phyloP scores from a whole-genome alignment of 2,329 filamentous ascomycete genomes.

The Rhynchosporium secalis region DNA sequence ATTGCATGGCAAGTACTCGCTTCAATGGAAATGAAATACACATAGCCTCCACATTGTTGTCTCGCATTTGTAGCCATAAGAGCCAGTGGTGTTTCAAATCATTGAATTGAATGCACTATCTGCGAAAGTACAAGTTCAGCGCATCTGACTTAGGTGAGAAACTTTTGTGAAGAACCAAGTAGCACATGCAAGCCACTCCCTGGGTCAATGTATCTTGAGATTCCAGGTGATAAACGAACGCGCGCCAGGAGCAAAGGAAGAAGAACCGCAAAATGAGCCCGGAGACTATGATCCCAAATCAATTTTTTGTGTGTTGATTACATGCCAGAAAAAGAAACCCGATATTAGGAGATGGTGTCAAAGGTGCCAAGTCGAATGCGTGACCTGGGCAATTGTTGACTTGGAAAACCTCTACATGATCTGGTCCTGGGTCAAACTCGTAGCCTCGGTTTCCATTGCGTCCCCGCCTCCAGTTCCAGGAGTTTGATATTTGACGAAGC shows the following conservation, averaged over 20 bases:
- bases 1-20: no score
- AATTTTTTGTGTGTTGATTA: constrained; percentile 23
- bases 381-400: constrained; percentile 2
- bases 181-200: constrained; percentile 25
- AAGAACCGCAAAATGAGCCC: constrained; percentile 11
- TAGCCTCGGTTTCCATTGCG: constrained; percentile 80
- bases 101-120: constrained; percentile 27
- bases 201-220: constrained; percentile 11
- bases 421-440: constrained; percentile 89
- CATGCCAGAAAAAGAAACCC: constrained; percentile 22
- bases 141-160: constrained; percentile 16
- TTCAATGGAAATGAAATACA: no score
- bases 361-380: background rate
- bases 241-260: constrained; percentile 12
- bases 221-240: constrained; percentile 16
- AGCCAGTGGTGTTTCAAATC: constrained; percentile 18
- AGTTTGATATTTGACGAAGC: constrained; percentile 90
- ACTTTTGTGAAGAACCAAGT: constrained; percentile 26
- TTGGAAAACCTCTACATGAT: constrained; percentile 70
- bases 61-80: background rate
- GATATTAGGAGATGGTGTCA: constrained; percentile 16
- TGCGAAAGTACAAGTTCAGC: constrained; percentile 20
- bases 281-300: constrained; percentile 15
- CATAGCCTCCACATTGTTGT: background rate
- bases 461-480: constrained; percentile 50